Percentiles rank a stretch among this genome's conserved stretches.
phyloP scores from a whole-genome alignment of 2,329 filamentous ascomycete genomes.

The Penicillium rolfsii region DNA sequence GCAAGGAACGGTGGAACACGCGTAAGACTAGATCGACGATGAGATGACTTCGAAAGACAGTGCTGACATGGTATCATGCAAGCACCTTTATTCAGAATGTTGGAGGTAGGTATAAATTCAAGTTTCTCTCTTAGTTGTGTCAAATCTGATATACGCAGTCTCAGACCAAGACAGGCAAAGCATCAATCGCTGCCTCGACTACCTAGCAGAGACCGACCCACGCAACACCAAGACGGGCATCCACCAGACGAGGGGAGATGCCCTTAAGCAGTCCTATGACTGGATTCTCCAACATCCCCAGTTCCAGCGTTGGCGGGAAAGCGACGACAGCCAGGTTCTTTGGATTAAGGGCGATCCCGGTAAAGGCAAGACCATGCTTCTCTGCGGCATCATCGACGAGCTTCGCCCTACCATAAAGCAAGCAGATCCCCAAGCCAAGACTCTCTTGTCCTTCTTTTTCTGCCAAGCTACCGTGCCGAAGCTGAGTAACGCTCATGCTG shows the following conservation, averaged over 20 bases:
- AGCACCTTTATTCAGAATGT: neutral
- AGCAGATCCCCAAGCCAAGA: neutral
- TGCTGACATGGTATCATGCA: neutral
- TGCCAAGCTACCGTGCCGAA: no score
- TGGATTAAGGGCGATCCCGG: neutral
- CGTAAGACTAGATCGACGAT: neutral
- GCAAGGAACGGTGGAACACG: neutral
- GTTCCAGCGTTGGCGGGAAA: neutral
- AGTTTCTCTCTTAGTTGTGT: neutral
- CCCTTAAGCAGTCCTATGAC: neutral
- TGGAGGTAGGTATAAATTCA: neutral
- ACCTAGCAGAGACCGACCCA: neutral
- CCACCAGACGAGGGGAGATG: neutral
- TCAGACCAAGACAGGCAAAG: neutral
- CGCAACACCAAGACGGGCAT: neutral
- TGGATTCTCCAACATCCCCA: neutral
- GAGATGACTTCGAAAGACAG: neutral
- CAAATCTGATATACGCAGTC: neutral
- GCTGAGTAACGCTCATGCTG: no score
- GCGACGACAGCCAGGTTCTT: neutral
- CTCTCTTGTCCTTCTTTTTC: no score
- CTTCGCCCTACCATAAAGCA: neutral
- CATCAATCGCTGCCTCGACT: neutral
- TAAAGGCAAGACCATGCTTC: no score
- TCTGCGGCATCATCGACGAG: neutral